Percentiles rank a stretch among this genome's conserved stretches.
These are phyloP conservation scores for Alternaria sp. DNA, from an alignment of 2,329 filamentous ascomycete genomes.

Conservation along the genomic window DNA sequence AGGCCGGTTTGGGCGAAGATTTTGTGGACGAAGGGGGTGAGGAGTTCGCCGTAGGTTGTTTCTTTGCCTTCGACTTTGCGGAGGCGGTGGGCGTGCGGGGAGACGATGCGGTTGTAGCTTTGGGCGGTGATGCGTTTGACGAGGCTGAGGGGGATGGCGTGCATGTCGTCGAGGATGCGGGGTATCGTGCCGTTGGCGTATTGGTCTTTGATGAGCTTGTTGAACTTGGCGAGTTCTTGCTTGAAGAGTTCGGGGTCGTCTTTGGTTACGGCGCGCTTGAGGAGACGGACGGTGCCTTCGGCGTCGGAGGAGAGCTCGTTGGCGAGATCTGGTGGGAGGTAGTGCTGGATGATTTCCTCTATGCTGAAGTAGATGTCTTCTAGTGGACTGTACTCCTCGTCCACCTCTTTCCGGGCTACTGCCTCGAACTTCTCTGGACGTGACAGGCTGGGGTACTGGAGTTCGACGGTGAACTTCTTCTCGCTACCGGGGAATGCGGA, in stretches of 20 bases:
- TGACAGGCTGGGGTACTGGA: constrained; percentile 84
- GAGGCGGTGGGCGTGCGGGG: constrained; percentile 82
- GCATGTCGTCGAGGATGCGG: constrained; percentile 71
- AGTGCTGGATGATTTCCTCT: constrained; percentile 69
- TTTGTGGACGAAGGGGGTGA: constrained; percentile 81
- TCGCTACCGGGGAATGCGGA: constrained; percentile 56
- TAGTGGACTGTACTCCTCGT: constrained; percentile 61
- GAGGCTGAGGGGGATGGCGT: constrained; percentile 68
- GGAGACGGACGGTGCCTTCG: constrained; percentile 74
- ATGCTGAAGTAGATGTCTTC: constrained; percentile 73
- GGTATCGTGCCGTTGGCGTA: constrained; percentile 74
- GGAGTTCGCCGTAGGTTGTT: constrained; percentile 92
- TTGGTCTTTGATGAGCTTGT: constrained; percentile 69
- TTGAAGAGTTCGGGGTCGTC: constrained; percentile 74
- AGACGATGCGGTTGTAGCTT: constrained; percentile 90
- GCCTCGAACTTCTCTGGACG: constrained; percentile 64
- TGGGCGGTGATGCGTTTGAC: constrained; percentile 84
- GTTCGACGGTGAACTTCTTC: constrained; percentile 61
- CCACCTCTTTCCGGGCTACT: constrained; percentile 30
- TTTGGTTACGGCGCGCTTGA: constrained; percentile 75
- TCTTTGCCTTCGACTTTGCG: constrained; percentile 87
- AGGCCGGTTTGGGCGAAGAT: constrained; percentile 81
- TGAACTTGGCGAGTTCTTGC: constrained; percentile 76
- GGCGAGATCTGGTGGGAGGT: constrained; percentile 74
- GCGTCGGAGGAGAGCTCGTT: constrained; percentile 73